Evolutionary conservation across 352 stramenopile species (phyloP), one percentile per base, ranked within the genome.

Genomic region (Phytophthora tubulina): DNA sequence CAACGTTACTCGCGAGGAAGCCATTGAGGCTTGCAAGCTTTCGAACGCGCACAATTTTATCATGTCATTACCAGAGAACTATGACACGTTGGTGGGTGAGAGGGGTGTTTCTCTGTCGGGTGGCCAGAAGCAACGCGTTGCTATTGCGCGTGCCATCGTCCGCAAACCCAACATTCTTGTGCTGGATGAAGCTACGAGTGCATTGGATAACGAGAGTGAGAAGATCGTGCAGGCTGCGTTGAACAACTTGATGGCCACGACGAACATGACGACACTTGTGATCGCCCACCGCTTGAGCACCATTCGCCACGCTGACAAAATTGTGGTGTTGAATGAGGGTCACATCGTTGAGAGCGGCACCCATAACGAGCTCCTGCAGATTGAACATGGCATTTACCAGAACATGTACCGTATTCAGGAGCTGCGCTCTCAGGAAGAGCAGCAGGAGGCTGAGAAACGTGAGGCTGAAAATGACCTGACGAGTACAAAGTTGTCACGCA

Each of bases 41-140:
- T 70, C 75, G 17, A 85, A 84, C 33, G 76, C 73, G 4, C 79
- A 86, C 64, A 70, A 63, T 6, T 86, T 86, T 68, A 98, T 98
- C 60, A 85, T 84, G 63, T 68, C 75, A 17, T 85, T 98, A 27
- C 92, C 93, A 86, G 21, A 84, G 88, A 50, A 96, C 79, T 98
- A 97, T 75, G 86, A 98, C 73, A 87, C 79, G 0, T 6, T 80
- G 27, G 75, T 86, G 0, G 80, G 80, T 3, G 72, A 82, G 63
- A 84, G 85, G 45, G 92, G 92, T 17, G 78, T 86, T 4, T 83
- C 86, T 21, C 75, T 99, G 6, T 98, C 89, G 14, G 97, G 76
- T 21, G 77, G 79, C 9, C 71, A 85, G 63, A 78, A 78, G 35
- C 70, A 78, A 36, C 64, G 97, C 17, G 51, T 92, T 10, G 85